Conservation (phyloP, 2,329 filamentous ascomycete genomes). For the Alternaria conjuncta region DNA sequence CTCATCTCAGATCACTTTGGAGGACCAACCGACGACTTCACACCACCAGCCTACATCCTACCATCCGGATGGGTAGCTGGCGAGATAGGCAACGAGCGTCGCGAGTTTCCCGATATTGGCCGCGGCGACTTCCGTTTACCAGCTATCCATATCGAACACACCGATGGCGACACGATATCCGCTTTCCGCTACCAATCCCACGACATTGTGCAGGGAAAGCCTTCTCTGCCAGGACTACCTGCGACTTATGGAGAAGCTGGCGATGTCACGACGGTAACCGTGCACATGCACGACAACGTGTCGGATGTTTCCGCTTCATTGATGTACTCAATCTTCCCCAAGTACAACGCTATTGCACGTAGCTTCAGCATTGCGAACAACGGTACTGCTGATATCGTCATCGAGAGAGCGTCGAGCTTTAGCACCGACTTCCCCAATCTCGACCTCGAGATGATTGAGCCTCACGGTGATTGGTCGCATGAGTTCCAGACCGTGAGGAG, state of each 20-base stretch:
- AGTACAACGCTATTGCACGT: slow-evolving; percentile 65
- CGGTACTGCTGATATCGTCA: slow-evolving; percentile 58
- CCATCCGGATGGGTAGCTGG: slow-evolving; percentile 62
- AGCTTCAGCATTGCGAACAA: slow-evolving; percentile 68
- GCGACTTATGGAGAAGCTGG: slow-evolving; percentile 63
- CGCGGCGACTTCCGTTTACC: slow-evolving; percentile 68
- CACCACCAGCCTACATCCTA: slow-evolving; percentile 50
- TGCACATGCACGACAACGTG: slow-evolving; percentile 65
- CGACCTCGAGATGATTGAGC: slow-evolving; percentile 67
- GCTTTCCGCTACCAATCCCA: slow-evolving; percentile 66
- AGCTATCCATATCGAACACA: slow-evolving; percentile 66
- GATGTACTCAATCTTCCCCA: slow-evolving; percentile 68
- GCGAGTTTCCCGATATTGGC: slow-evolving; percentile 70
- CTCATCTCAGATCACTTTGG: slow-evolving; percentile 69
- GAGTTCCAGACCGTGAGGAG: slow-evolving; percentile 63
- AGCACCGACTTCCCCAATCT: slow-evolving; percentile 67
- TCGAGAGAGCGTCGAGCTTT: slow-evolving; percentile 66
- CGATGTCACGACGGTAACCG: slow-evolving; percentile 65
- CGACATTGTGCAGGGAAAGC: slow-evolving; percentile 63
- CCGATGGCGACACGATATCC: slow-evolving; percentile 64
- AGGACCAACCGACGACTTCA: slow-evolving; percentile 60
- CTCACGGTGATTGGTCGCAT: slow-evolving; percentile 68
- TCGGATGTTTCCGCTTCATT: slow-evolving; percentile 65
- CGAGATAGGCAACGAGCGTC: slow-evolving; percentile 57
- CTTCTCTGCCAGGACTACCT: slow-evolving; percentile 62